Evolutionary conservation across 768 basidiomycete genomes (phyloP), one percentile per base, ranked within the genome.

Genomic region (Lentinus brumalis): DNA sequence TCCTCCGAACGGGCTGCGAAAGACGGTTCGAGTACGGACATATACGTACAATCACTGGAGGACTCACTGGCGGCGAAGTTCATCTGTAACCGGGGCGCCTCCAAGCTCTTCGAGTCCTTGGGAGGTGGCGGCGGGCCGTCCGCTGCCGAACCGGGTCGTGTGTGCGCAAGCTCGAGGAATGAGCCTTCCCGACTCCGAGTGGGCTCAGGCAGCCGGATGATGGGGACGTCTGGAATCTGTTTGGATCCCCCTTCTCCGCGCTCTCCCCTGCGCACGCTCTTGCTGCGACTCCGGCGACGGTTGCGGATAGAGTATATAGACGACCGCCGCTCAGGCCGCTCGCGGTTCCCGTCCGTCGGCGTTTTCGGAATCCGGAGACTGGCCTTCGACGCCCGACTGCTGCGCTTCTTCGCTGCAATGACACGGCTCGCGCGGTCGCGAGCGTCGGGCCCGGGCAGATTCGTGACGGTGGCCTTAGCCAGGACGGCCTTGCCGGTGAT

Each of bases 321-420:
- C 21, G 59, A 53, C 16, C 62, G 21, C 21, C 21, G 59, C 26
- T 67, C 62, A 11, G 62, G 57, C 9, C 47, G 44, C 12, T 64
- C 62, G 35, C 50, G 55, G 8, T 51, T 51, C 35, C 53, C 63
- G 2, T 46, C 26, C 49, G 51, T 69, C 41, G 75, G 51, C 51
- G 78, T 52, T 60, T 74, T 74, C 0, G 84, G 86, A 26, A 91
- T 75, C 1, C 90, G 83, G 8, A 92, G 74, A 67, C 87, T 90
- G 26, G 84, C 81, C 64, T 86, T 84, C 5, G 88, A 89, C 8
- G 83, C 78, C 1, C 87, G 79, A 45, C 79, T 77, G 70, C 87
- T 89, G 42, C 89, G 81, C 59, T 76, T 81, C 59, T 83, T 82
- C 1, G 91, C 91, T 5, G 91, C 86, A 5, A 81, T 80, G 3